These are phyloP conservation scores for Leccinum incarnatum DNA, from an alignment of 768 basidiomycete genomes.

Conservation along the genomic window DNA sequence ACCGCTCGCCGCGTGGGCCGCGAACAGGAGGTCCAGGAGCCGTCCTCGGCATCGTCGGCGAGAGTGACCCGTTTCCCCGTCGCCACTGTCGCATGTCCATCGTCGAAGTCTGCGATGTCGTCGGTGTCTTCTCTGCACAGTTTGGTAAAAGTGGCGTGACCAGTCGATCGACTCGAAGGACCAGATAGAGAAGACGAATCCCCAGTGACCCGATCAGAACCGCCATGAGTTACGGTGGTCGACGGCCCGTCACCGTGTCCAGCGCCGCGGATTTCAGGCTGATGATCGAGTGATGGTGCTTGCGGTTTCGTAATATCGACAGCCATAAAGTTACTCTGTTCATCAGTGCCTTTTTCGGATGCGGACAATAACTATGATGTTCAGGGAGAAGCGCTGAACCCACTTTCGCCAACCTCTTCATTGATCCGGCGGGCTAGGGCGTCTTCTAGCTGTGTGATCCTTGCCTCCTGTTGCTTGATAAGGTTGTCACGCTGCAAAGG, in stretches of 20 bases:
- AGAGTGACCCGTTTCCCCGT: conserved; percentile 26
- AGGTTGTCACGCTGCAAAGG: conserved; percentile 45
- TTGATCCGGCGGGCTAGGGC: conserved; percentile 45
- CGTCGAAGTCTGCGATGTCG: conserved; percentile 25
- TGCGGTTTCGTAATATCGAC: conserved; percentile 11
- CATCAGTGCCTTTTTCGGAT: conserved; percentile 11
- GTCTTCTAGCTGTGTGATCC: conserved; percentile 45
- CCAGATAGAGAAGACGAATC: conserved; percentile 8
- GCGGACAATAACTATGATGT: conserved; percentile 11
- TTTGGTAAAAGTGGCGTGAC: conserved; percentile 22
- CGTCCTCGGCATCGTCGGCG: conserved; percentile 22
- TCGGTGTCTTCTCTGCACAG: conserved; percentile 28
- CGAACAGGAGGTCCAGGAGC: conserved; percentile 1
- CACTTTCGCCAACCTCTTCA: conserved; percentile 26
- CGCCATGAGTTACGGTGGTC: conserved; percentile 7
- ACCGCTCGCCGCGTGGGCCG: conserved; percentile 31
- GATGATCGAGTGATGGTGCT: conserved; percentile 11
- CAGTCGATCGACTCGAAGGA: conserved; percentile 22
- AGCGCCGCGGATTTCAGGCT: conserved; percentile 19
- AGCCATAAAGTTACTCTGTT: conserved; percentile 13
- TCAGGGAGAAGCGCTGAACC: conserved; percentile 15
- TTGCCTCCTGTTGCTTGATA: conserved; percentile 42
- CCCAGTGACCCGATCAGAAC: conserved; percentile 5
- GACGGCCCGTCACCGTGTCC: conserved; percentile 7
- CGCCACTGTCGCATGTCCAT: conserved; percentile 15